phyloP scores from a whole-genome alignment of 2,329 filamentous ascomycete species.

The Coleophoma cylindrospora region DNA sequence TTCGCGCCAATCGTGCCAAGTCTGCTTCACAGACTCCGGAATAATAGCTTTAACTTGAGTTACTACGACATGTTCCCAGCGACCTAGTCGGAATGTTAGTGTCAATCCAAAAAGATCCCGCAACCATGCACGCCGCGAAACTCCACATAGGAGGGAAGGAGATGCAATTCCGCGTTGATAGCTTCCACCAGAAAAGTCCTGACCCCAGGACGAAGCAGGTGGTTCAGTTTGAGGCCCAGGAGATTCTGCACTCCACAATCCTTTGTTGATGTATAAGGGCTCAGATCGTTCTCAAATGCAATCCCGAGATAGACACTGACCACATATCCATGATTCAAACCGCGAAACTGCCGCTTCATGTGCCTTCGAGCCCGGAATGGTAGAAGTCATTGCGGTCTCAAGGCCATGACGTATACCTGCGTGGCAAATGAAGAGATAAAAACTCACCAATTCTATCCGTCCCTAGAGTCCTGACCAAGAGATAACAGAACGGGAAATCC shows the following conservation, averaged over 20 bases:
- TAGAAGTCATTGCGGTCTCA: background rate
- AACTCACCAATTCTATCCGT: constrained; percentile 76
- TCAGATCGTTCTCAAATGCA: too few relatives aligned
- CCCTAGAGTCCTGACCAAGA: constrained; percentile 77
- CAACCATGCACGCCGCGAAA: background rate
- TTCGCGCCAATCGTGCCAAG: constrained; percentile 43
- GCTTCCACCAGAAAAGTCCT: too few relatives aligned
- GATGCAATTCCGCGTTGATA: background rate
- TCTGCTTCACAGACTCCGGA: constrained; percentile 51
- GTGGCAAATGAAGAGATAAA: constrained; percentile 5
- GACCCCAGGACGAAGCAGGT: too few relatives aligned
- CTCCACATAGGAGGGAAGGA: background rate
- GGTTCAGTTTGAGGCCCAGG: too few relatives aligned
- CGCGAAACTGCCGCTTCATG: too few relatives aligned
- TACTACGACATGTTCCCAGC: constrained; percentile 63
- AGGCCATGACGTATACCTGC: background rate
- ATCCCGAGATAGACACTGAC: too few relatives aligned
- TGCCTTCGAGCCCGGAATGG: too few relatives aligned
- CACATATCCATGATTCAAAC: too few relatives aligned
- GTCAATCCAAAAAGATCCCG: too few relatives aligned
- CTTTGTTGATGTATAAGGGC: too few relatives aligned
- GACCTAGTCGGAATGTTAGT: constrained; percentile 34
- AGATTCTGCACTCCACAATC: too few relatives aligned
- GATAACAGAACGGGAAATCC: constrained; percentile 94
- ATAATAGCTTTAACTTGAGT: constrained; percentile 53